A percentile compares a stretch with the other conserved stretches of the same genome.
phyloP scores from a whole-genome alignment of 345 rosid species.

The Geranium rotundifolium region DNA sequence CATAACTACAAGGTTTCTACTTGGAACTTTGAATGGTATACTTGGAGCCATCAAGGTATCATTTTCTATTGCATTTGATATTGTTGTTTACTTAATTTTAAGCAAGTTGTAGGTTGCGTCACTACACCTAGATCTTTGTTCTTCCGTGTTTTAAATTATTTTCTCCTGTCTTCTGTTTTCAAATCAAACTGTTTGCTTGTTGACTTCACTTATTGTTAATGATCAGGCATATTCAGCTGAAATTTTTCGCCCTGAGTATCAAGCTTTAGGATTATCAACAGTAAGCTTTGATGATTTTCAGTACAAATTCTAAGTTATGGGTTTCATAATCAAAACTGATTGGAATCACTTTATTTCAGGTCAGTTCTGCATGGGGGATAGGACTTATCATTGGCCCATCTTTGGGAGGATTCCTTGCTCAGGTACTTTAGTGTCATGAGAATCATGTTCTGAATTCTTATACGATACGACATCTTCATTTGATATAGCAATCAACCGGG shows the following conservation, averaged over 20 bases:
- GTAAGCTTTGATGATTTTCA: conserved; percentile 30
- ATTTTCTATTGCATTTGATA: background rate
- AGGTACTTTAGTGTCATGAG: conserved; percentile 33
- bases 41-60: conserved; percentile 85
- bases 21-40: conserved; percentile 79
- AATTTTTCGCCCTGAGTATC: conserved; percentile 59
- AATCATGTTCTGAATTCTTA: too few relatives aligned
- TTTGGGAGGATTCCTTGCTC: conserved; percentile 81
- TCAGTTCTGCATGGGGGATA: conserved; percentile 91
- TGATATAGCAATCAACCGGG: too few relatives aligned
- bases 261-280: conserved; percentile 69
- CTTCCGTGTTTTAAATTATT: too few relatives aligned
- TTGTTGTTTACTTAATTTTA: too few relatives aligned
- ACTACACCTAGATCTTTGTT: too few relatives aligned
- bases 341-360: conserved; percentile 25
- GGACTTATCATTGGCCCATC: conserved; percentile 97
- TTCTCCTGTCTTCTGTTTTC: too few relatives aligned
- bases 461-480: too few relatives aligned
- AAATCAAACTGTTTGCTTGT: background rate
- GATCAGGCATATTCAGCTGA: conserved; percentile 79
- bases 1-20: conserved; percentile 61
- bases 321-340: background rate
- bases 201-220: conserved; percentile 1
- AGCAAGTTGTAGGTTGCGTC: background rate
- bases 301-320: background rate